Percentiles rank a stretch among this genome's conserved stretches.
These are phyloP conservation scores for Penicillium sp. DNA, from an alignment of 2,329 filamentous ascomycete species.

Conservation along the genomic window DNA sequence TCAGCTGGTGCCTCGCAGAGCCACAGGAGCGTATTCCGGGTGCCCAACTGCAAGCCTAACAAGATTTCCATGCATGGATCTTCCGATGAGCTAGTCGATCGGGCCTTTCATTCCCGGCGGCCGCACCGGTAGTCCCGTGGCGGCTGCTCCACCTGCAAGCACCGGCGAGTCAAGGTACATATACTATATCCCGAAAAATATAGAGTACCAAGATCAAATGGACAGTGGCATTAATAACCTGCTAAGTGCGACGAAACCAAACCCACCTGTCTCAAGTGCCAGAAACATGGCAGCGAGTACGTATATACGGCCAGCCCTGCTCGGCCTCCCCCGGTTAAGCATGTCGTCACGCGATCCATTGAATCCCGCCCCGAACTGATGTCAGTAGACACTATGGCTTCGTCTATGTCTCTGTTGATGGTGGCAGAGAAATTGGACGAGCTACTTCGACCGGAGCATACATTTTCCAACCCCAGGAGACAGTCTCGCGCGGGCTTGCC, in stretches of 20 bases:
- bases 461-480: neutral
- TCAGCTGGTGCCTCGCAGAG: constrained; percentile 19
- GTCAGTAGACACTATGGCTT: constrained; percentile 16
- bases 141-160: constrained; percentile 37
- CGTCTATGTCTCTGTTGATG: constrained; percentile 21
- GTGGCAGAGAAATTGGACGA: constrained; percentile 26
- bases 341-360: constrained; percentile 16
- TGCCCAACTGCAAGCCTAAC: constrained; percentile 18
- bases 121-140: constrained; percentile 37
- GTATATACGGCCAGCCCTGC: constrained; percentile 22
- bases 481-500: neutral
- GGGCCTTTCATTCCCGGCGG: constrained; percentile 30
- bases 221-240: no score
- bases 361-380: constrained; percentile 12
- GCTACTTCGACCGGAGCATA: constrained; percentile 15
- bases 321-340: constrained; percentile 4
- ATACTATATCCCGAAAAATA: neutral
- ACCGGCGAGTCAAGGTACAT: constrained; percentile 36
- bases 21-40: constrained; percentile 27
- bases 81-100: constrained; percentile 9
- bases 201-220: no score
- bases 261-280: constrained; percentile 32
- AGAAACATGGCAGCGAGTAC: constrained; percentile 31
- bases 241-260: constrained; percentile 37
- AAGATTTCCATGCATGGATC: constrained; percentile 3